Base-by-base conservation (phyloP, 371 early-diverging fungal genomes). In the Lichtheimia corymbifera region DNA sequence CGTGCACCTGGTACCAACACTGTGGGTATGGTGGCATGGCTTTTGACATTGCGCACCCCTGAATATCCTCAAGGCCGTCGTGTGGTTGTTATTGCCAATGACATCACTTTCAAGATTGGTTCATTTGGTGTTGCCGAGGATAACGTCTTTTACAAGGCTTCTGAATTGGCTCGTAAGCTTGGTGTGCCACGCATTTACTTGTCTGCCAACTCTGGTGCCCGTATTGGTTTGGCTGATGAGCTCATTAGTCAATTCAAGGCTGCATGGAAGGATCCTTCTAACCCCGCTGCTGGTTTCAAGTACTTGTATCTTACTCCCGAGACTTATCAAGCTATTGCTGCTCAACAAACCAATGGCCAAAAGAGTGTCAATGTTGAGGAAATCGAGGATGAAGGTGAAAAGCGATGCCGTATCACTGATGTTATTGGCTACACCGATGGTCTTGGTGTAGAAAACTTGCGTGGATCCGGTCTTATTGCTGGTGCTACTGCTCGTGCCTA, bases 201-300 rank as follows among this genome's bases (percentile, higher is more conserved):
- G 57, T 94, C 97, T 47, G 98, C 98, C 64, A 99, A 99, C 88
- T 97, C 97, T 59, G 99, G 99, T 64, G 99, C 99, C n/a, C 93
- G 99, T 66, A 97, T 99, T 63, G 99, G 99, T 42, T 86, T 99
- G 47, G 97, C 97, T 47, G 95, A 94, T 61, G 96, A 96, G 67
- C 82, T 99, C 27, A 89, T 89, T 60, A 77, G 83, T 50, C 83
- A 89, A 66, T 95, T 95, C 88, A 88, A 86, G 61, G 86, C 91
- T 56, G 90, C 90, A 42, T 97, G 97, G 96, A 85, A 87, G 68
- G 94, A 97, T 54, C 62, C 76, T 18, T 62, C 65, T n/a, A 89
- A 92, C 70, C 94, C 95, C 1, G 65, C 82, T 57, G 88, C 91
- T 69, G 97, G 97, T 4, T 91, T 95, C 82, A 84, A 93, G 66